Conservation (phyloP, 1,284 basidiomycete species). For the Naganishia albida region DNA sequence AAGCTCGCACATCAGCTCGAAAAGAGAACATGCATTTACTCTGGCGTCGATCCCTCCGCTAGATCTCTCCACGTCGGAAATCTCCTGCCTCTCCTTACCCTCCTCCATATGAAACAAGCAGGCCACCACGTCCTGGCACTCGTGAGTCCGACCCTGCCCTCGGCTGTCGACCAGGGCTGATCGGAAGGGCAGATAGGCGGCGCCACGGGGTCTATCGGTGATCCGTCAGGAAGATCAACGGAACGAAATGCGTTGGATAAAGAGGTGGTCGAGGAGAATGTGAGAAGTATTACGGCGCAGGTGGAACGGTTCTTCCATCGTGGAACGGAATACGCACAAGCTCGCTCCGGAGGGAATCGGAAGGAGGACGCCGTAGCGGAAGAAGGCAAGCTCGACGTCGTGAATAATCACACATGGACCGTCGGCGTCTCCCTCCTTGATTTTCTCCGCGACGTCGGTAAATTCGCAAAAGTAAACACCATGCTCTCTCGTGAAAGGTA, state of each 20-base stretch:
- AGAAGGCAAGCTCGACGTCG: slow-evolving; percentile 55
- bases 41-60: slow-evolving; percentile 91
- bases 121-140: slow-evolving; percentile 82
- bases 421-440: slow-evolving; percentile 72
- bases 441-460: slow-evolving; percentile 80
- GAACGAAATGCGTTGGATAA: slow-evolving; percentile 74
- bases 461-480: slow-evolving; percentile 76
- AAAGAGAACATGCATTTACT: slow-evolving; percentile 66
- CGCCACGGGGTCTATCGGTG: slow-evolving; percentile 93
- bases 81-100: slow-evolving; percentile 78
- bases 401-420: slow-evolving; percentile 88
- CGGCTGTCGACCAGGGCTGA: background rate
- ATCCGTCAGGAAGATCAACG: slow-evolving; percentile 84
- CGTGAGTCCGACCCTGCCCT: slow-evolving; percentile 58
- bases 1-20: slow-evolving; percentile 44
- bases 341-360: slow-evolving; percentile 16
- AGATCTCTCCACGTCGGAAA: slow-evolving; percentile 89
- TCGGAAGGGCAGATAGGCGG: slow-evolving; percentile 76
- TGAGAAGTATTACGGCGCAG: slow-evolving; percentile 65
- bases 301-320: slow-evolving; percentile 71
- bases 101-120: slow-evolving; percentile 81
- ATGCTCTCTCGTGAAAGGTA: slow-evolving; percentile 93
- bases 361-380: slow-evolving; percentile 35
- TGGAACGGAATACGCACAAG: slow-evolving; percentile 64
- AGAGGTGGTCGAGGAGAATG: slow-evolving; percentile 68